Conservation (phyloP, 306 rosid species). For the Quercus rubra region DNA sequence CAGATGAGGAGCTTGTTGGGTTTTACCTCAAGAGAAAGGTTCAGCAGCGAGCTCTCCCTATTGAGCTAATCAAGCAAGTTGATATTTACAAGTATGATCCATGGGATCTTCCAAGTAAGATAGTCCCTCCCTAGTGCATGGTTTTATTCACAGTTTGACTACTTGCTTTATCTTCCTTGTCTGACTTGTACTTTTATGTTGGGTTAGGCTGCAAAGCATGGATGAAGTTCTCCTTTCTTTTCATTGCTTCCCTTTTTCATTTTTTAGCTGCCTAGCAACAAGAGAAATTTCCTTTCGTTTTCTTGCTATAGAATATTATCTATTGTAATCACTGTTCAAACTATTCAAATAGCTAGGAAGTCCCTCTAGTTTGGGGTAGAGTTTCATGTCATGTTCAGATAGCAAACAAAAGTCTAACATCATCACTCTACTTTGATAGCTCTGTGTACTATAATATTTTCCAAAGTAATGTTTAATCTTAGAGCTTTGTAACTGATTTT, state of each 20-base stretch:
- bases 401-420: background rate
- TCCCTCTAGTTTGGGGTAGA: background rate
- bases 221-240: background rate
- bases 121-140: background rate
- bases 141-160: background rate
- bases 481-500: background rate
- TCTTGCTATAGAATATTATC: too few species aligned
- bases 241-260: background rate
- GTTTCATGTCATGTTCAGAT: background rate
- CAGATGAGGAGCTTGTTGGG: constrained; percentile 79
- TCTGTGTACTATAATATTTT: background rate
- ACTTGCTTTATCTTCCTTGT: background rate
- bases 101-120: constrained; percentile 93
- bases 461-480: background rate
- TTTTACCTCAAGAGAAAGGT: constrained; percentile 69
- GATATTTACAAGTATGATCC: constrained; percentile 80
- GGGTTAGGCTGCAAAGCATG: background rate
- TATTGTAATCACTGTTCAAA: background rate
- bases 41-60: constrained; percentile 55
- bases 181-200: background rate
- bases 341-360: background rate
- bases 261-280: background rate
- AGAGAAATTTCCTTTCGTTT: background rate
- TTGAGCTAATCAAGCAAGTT: constrained; percentile 75
- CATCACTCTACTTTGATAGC: background rate